These are phyloP conservation scores for Taxawa tesnikishii DNA, from an alignment of 2,329 filamentous ascomycete species.

Conservation along the genomic window DNA sequence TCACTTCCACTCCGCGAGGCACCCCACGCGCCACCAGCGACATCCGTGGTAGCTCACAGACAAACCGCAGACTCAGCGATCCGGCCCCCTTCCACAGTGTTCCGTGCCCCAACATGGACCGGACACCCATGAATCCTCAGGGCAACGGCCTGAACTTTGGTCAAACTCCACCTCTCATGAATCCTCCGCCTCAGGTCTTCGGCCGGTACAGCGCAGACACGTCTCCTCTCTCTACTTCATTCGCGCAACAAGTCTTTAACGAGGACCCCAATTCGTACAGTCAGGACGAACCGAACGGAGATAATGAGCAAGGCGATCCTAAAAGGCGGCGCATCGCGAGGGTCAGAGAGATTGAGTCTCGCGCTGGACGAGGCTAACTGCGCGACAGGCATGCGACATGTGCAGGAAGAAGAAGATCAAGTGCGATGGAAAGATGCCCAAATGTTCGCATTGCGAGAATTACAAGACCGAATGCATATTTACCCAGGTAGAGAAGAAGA, in stretches of 20 bases:
- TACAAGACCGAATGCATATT: slow-evolving; percentile 98
- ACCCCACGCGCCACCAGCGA: too few species aligned
- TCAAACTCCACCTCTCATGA: slow-evolving; percentile 4
- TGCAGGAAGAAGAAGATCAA: slow-evolving; percentile 95
- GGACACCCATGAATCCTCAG: slow-evolving; percentile 4
- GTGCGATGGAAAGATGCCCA: slow-evolving; percentile 89
- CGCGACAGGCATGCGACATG: slow-evolving; percentile 65
- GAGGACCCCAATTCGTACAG: slow-evolving; percentile 4
- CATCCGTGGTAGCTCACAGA: too few species aligned
- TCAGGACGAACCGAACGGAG: slow-evolving; percentile 13
- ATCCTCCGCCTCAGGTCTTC: slow-evolving; percentile 6
- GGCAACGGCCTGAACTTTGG: too few species aligned
- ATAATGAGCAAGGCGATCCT: slow-evolving; percentile 43
- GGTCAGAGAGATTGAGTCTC: slow-evolving; percentile 38
- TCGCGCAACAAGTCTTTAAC: not conserved
- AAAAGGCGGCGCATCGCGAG: slow-evolving; percentile 82
- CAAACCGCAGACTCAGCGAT: too few species aligned
- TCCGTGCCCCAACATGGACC: too few species aligned
- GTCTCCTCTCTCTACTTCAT: not conserved
- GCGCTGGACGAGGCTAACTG: slow-evolving; percentile 29
- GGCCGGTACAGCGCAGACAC: not conserved
- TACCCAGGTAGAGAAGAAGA: slow-evolving; percentile 97
- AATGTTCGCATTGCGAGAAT: slow-evolving; percentile 91
- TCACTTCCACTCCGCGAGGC: too few species aligned
- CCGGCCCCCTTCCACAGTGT: too few species aligned